A percentile compares a stretch with the other conserved stretches of the same genome.
Evolutionary conservation across 192 early-diverging fungal genomes (phyloP).

Genomic region (Tieghemiomyces parasiticus): DNA sequence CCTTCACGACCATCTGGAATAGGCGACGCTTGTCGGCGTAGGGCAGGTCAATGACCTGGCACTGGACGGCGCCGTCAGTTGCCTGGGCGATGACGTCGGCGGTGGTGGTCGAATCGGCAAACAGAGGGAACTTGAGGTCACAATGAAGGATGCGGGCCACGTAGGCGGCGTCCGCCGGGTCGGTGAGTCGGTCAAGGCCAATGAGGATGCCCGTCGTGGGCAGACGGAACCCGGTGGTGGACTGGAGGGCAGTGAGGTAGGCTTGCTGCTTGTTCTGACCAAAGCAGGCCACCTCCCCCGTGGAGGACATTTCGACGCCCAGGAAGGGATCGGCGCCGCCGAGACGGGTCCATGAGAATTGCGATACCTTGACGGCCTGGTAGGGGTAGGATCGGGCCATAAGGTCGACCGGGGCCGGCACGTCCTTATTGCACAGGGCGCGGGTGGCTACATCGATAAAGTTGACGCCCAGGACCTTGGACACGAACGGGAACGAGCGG

Average conservation of each 20-base stretch:
- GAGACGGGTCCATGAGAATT: slow-evolving; percentile 93
- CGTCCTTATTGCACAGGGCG: slow-evolving; percentile 48
- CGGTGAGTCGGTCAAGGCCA: slow-evolving; percentile 52
- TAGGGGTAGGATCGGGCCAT: slow-evolving; percentile 45
- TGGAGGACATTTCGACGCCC: slow-evolving; percentile 97
- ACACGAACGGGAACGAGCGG: slow-evolving; percentile 95
- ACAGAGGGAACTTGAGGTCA: slow-evolving; percentile 47
- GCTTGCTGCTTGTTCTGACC: slow-evolving; percentile 81
- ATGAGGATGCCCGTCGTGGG: slow-evolving; percentile 57
- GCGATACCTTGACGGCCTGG: slow-evolving; percentile 86
- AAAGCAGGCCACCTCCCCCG: slow-evolving; percentile 97
- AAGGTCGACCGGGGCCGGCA: slow-evolving; percentile 41
- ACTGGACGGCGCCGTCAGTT: slow-evolving; percentile 17
- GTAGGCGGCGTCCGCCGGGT: slow-evolving; percentile 48
- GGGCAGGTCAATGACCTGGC: slow-evolving; percentile 31
- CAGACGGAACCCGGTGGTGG: slow-evolving; percentile 84
- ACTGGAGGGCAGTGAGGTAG: slow-evolving; percentile 61
- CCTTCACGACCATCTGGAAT: slow-evolving; percentile 34
- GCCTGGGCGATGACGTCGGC: slow-evolving; percentile 27
- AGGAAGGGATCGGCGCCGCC: slow-evolving; percentile 92
- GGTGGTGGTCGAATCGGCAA: slow-evolving; percentile 47
- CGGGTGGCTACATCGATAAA: slow-evolving; percentile 86
- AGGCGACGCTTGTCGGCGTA: slow-evolving; percentile 36
- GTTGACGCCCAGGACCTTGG: slow-evolving; percentile 81
- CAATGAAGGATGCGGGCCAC: slow-evolving; percentile 47